Conservation (phyloP, 192 early-diverging fungal species). For the Mortierella antarctica region DNA sequence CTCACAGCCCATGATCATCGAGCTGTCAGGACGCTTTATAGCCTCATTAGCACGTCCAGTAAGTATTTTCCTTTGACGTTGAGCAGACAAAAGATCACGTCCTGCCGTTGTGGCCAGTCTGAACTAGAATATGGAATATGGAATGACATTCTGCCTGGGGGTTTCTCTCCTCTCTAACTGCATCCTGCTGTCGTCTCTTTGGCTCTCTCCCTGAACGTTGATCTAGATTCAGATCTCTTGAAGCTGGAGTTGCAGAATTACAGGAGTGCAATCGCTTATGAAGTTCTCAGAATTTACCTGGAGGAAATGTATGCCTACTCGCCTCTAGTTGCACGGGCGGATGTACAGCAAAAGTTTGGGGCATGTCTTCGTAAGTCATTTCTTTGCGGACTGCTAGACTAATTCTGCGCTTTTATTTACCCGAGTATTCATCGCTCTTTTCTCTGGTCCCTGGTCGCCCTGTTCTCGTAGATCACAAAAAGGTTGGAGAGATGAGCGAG, state of each 20-base stretch:
- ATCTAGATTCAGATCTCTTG: background rate
- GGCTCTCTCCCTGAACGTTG: background rate
- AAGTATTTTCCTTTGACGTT: background rate
- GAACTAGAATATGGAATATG: conserved; percentile 8
- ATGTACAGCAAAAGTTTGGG: background rate
- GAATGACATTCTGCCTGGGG: background rate
- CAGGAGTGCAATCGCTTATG: background rate
- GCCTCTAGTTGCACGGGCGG: background rate
- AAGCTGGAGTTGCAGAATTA: background rate
- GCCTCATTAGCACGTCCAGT: background rate
- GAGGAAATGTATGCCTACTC: background rate
- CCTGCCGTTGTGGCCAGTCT: background rate
- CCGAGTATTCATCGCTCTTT: background rate
- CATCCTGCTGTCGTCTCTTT: background rate
- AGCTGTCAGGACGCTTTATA: background rate
- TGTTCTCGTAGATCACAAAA: background rate
- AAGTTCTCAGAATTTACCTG: conserved; percentile 1
- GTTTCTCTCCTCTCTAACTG: background rate
- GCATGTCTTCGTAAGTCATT: background rate
- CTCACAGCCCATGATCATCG: background rate
- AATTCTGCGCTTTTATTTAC: background rate
- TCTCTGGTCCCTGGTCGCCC: background rate
- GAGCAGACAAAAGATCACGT: background rate
- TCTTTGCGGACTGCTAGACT: background rate
- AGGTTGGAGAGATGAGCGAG: background rate